Conservation (phyloP, 169 alveolate species). For the Cryptosporidium muris region DNA sequence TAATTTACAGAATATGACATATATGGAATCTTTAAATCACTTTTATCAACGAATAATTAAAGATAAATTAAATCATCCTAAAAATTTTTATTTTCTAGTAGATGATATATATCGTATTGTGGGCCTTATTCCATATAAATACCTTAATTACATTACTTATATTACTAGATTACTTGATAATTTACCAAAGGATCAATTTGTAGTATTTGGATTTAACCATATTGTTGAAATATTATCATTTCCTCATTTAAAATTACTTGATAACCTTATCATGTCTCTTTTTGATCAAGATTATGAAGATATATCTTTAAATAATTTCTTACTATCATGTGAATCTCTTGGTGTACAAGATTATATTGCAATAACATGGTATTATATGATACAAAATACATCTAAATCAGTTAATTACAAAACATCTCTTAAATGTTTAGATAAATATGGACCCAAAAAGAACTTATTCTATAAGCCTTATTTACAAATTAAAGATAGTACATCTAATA, state of each 20-base stretch:
- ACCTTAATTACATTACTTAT: no score
- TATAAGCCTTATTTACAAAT: not conserved
- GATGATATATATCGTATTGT: no score
- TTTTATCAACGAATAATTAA: no score
- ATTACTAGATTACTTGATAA: no score
- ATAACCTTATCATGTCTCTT: not conserved
- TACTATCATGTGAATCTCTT: slow-evolving; percentile 1
- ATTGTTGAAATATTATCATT: slow-evolving; percentile 1
- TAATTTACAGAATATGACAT: no score
- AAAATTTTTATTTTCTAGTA: no score
- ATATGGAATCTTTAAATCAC: no score
- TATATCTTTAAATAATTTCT: not conserved
- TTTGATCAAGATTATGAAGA: not conserved
- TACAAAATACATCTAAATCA: not conserved
- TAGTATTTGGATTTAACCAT: not conserved
- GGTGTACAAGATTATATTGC: slow-evolving; percentile 42
- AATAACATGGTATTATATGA: slow-evolving; percentile 45
- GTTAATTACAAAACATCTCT: slow-evolving; percentile 11
- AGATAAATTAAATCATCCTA: no score
- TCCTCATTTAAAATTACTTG: slow-evolving; percentile 42
- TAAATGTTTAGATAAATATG: slow-evolving; percentile 6
- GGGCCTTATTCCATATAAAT: no score
- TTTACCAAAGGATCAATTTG: not conserved
- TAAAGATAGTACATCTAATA: not conserved
- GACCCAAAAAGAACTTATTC: slow-evolving; percentile 6